phyloP scores from a whole-genome alignment of 352 stramenopile genomes.

The Ochromonadaceae sp. region DNA sequence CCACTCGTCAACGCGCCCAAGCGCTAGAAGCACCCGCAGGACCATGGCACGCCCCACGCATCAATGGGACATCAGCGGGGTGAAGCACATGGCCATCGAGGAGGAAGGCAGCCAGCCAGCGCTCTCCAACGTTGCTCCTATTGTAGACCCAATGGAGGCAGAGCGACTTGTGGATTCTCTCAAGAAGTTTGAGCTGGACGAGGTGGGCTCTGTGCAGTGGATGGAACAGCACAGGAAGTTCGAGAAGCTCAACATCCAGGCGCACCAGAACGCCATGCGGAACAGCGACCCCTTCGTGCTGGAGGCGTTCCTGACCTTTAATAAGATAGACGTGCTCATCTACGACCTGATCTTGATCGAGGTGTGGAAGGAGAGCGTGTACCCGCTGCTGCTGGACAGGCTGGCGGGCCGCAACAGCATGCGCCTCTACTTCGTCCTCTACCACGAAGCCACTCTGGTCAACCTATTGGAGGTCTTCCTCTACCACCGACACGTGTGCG shows the following conservation, averaged over 20 bases:
- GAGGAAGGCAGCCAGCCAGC: background rate
- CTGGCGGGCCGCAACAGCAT: constrained; percentile 39
- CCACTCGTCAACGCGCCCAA: too few relatives aligned
- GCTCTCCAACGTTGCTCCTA: background rate
- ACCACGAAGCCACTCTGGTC: constrained; percentile 35
- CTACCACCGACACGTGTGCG: constrained; percentile 57
- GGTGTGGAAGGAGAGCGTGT: constrained; percentile 63
- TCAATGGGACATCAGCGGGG: constrained; percentile 2
- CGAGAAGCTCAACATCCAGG: constrained; percentile 80
- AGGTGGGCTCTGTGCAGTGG: constrained; percentile 51
- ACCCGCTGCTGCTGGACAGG: constrained; percentile 22
- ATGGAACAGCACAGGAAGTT: constrained; percentile 62
- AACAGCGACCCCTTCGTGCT: constrained; percentile 81
- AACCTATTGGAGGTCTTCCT: constrained; percentile 40
- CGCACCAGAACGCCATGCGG: constrained; percentile 65
- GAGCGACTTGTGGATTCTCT: constrained; percentile 61
- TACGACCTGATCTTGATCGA: constrained; percentile 66
- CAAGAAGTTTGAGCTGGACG: constrained; percentile 39
- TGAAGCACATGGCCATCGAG: constrained; percentile 1
- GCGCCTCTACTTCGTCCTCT: constrained; percentile 69
- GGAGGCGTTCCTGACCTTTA: constrained; percentile 69
- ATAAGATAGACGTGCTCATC: constrained; percentile 67
- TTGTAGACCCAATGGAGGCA: constrained; percentile 54
- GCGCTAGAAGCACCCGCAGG: too few relatives aligned
- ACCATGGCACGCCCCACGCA: constrained; percentile 9